Base-by-base conservation (phyloP, 2,329 filamentous ascomycete genomes). In the Waltergamsia citrina region DNA sequence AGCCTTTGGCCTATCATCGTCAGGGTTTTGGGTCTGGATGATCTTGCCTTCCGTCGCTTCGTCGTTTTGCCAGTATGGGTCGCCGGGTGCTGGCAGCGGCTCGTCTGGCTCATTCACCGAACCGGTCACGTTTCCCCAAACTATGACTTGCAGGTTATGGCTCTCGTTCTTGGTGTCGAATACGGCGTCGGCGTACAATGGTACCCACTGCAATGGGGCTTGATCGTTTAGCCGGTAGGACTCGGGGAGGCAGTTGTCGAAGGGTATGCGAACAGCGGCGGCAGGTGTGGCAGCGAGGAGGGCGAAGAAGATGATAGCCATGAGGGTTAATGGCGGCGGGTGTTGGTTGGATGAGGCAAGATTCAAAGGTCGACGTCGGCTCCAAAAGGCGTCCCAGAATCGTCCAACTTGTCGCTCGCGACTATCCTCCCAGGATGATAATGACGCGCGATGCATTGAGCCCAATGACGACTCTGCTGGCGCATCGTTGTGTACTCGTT, bases 41-140 rank as follows among this genome's bases (percentile, higher is more conserved):
- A 95, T 94, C 66, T 95, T 95, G 51, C 87, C 85, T 41, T 67
- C 62, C 35, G 70, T 77, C 32, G 67, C 52, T 23, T 69, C 71
- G 1, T 65, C 50, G 50, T 92, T 65, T 3, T 45, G 53, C 84
- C 86, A 85, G 30, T 65, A 60, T 0, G 73, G 56, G 50, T 75
- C 70, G 45, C 69, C 56, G 14, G 69, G 57, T 1, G 72, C 48
- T 22, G 85, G 86, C 34, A 86, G 71, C n/a, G n/a, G n/a, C n/a
- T n/a, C n/a, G 3, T 57, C 39, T n/a, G 64, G 61, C 10, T 59
- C 51, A 3, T 67, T 65, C 29, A 71, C 67, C 33, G 80, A 75
- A 30, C 92, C 92, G 7, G 81, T 84, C 20, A 96, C 86, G 57
- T 96, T 95, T 33, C 88, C 90, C 64, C 86, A 96, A 30, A 94